phyloP scores from a whole-genome alignment of 768 basidiomycete genomes.

The Tulasnella calospora region DNA sequence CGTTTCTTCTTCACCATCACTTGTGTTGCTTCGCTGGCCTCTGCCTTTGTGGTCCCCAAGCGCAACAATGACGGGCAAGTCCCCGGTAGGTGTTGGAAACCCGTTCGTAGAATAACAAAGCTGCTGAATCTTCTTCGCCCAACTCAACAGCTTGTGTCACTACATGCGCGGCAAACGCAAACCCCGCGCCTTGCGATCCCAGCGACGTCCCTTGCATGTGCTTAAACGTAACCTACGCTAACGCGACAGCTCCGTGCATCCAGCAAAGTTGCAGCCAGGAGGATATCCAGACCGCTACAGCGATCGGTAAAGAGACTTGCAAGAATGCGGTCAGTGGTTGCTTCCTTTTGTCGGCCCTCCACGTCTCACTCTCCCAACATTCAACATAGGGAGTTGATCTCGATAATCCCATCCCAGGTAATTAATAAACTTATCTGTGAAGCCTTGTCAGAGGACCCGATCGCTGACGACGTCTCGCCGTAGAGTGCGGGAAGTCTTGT shows the following conservation, averaged over 20 bases:
- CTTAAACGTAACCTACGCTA: neutral
- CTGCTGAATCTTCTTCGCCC: neutral
- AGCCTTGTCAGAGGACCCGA: too few species aligned
- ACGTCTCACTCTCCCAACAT: neutral
- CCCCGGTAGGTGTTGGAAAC: neutral
- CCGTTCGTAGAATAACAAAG: neutral
- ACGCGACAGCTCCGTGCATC: neutral
- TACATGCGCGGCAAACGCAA: neutral
- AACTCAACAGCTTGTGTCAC: neutral
- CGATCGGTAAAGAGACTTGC: neutral
- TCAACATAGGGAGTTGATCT: neutral
- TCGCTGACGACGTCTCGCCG: neutral
- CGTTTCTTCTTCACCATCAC: neutral
- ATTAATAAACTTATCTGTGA: neutral
- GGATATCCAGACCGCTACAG: neutral
- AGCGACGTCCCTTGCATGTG: neutral
- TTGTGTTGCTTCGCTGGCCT: neutral
- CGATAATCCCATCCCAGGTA: neutral
- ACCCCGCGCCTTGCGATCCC: neutral
- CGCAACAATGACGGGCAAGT: neutral
- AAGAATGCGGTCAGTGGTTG: neutral
- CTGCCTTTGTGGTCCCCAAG: neutral
- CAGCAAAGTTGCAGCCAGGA: neutral
- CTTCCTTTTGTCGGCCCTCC: neutral
- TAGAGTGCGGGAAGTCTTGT: neutral